Base-by-base conservation (phyloP, 208 protist species). In the Porcisia hertigi region DNA sequence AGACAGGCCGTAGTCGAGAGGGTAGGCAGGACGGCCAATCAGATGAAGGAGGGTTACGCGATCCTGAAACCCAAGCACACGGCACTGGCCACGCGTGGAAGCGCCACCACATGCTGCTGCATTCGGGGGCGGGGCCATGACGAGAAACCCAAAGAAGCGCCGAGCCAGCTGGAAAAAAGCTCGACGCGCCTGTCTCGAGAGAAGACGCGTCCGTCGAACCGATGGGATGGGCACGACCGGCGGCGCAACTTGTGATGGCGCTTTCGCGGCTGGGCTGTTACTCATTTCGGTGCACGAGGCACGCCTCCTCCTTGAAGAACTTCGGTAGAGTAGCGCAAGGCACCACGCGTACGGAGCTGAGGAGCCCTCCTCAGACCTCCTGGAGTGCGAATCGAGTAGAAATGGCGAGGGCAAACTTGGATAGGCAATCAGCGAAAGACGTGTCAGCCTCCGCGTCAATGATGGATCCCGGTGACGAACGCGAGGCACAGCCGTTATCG, bases 1-100 rank as follows among this genome's bases (percentile, higher is more conserved):
- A 18, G 79, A 79, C 57, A 55, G 43, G 23, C 71, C 67, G 73
- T 80, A 87, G 69, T 88, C 85, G 30, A 76, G 53, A 2, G 85
- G 75, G 74, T 86, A 88, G 23, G 77, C 81, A n/a, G 84, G 73
- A 34, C 82, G 78, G 36, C 88, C 88, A 39, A 89, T 64, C 34
- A 92, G 80, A 41, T 78, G 81, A 52, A 90, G 73, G 64, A 95
- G 77, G n/a, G 71, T 76, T 2, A 71, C 69, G 43, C 90, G 85
- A 30, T 94, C 90, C 49, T 77, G 69, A 18, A 81, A 55, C 25
- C 86, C 88, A 41, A 92, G 80, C 36, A 83, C 60, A 41, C 83
- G 76, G 25, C 76, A 82, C 16, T 75, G 74, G 18, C 62, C 49
- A 1, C 70, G 74, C 25, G 36, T 14, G 30, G 60, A 11, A 58